These are phyloP conservation scores for Penicillium sp. DNA, from an alignment of 2,329 filamentous ascomycete genomes.

Conservation along the genomic window DNA sequence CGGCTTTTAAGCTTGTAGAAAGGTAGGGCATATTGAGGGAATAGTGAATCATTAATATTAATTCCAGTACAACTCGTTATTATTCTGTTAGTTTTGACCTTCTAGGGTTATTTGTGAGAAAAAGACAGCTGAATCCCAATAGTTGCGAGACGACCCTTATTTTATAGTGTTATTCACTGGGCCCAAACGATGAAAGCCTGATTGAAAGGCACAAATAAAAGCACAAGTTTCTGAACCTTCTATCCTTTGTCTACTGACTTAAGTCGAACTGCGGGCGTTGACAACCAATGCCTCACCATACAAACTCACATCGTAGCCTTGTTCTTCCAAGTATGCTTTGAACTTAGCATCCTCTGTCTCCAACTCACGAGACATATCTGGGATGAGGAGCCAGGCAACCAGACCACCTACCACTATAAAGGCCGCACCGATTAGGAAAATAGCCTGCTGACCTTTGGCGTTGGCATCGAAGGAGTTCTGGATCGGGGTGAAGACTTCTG, in stretches of 20 bases:
- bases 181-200: neutral
- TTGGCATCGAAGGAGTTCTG: constrained; percentile 44
- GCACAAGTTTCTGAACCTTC: neutral
- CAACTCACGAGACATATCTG: constrained; percentile 43
- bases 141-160: neutral
- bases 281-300: constrained; percentile 14
- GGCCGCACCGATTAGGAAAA: constrained; percentile 52
- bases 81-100: too few relatives aligned
- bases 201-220: neutral
- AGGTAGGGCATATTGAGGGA: neutral
- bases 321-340: constrained; percentile 45
- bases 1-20: neutral
- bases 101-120: neutral
- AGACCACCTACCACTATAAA: constrained; percentile 50
- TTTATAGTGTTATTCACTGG: neutral
- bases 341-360: constrained; percentile 48
- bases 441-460: constrained; percentile 49
- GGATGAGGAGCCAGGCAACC: constrained; percentile 48
- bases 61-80: too few relatives aligned
- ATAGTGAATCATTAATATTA: too few relatives aligned
- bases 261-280: neutral
- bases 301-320: constrained; percentile 39
- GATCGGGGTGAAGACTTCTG: constrained; percentile 53
- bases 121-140: neutral
- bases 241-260: neutral